Conservation (phyloP, 2,329 filamentous ascomycete genomes). For the Exserohilum rostratum region DNA sequence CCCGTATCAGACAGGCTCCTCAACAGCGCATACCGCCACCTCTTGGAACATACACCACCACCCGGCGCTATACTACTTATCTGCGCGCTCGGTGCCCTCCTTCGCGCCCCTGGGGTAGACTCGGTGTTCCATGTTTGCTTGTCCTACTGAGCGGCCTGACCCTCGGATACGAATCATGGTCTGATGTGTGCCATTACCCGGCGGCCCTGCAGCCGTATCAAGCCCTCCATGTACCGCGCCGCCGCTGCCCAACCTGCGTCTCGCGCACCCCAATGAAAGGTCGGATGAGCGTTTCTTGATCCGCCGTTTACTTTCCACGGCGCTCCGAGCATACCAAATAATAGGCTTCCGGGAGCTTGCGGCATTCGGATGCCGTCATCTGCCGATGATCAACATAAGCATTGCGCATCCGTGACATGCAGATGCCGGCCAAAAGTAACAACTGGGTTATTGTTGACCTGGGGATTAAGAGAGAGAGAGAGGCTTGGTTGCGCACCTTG, state of each 20-base stretch:
- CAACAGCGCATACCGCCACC: slow-evolving; percentile 14
- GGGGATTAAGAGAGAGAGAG: not conserved
- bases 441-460: slow-evolving; percentile 6
- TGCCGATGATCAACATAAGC: slow-evolving; percentile 10
- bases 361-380: not conserved
- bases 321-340: not conserved
- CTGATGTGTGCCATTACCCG: slow-evolving; percentile 3
- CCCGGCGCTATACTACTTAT: not conserved
- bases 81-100: not conserved
- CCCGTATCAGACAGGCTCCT: not conserved
- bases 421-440: not conserved
- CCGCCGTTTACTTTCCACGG: not conserved
- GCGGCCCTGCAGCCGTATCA: slow-evolving; percentile 9
- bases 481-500: slow-evolving; percentile 17
- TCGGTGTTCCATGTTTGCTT: not conserved
- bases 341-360: not conserved
- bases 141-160: not conserved
- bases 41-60: not conserved
- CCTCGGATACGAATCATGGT: not conserved
- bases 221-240: not conserved
- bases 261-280: not conserved
- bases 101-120: not conserved
- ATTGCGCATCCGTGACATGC: not conserved
- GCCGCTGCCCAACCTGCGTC: not conserved
- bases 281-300: not conserved